These are phyloP conservation scores for Infundibulicybe gibba DNA, from an alignment of 768 basidiomycete species.

Conservation along the genomic window DNA sequence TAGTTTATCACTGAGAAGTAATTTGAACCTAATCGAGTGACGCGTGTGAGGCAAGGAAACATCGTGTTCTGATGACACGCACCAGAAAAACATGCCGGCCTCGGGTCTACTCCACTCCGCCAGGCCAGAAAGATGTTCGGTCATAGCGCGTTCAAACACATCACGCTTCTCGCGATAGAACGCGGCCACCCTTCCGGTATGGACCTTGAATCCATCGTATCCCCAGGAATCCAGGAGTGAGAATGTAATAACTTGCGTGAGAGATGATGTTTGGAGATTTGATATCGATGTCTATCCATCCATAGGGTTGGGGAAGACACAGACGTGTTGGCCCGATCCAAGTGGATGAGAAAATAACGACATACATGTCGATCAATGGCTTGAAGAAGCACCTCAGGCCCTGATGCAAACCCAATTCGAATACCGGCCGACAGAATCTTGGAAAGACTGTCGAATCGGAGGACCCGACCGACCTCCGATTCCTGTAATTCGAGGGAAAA, in stretches of 20 bases:
- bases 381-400: slow-evolving; percentile 62
- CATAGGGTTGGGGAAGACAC: not conserved
- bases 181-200: slow-evolving; percentile 62
- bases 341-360: slow-evolving; percentile 8
- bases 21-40: slow-evolving; percentile 56
- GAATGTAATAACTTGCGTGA: slow-evolving; percentile 60
- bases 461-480: slow-evolving; percentile 68
- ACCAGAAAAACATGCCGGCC: slow-evolving; percentile 92
- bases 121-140: slow-evolving; percentile 71
- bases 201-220: slow-evolving; percentile 66
- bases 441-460: slow-evolving; percentile 88
- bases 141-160: slow-evolving; percentile 73
- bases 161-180: slow-evolving; percentile 77
- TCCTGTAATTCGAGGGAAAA: slow-evolving; percentile 74
- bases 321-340: not conserved
- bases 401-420: slow-evolving; percentile 78
- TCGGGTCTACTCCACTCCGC: slow-evolving; percentile 71
- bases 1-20: slow-evolving; percentile 35
- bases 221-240: slow-evolving; percentile 71
- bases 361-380: slow-evolving; percentile 71
- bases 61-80: slow-evolving; percentile 15
- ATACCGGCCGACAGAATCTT: slow-evolving; percentile 79
- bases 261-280: slow-evolving; percentile 62
- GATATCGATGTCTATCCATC: slow-evolving; percentile 53
- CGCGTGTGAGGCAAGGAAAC: not conserved